Base-by-base conservation (phyloP, 2,329 filamentous ascomycete genomes). In the Drechslerella coelobrocha region DNA sequence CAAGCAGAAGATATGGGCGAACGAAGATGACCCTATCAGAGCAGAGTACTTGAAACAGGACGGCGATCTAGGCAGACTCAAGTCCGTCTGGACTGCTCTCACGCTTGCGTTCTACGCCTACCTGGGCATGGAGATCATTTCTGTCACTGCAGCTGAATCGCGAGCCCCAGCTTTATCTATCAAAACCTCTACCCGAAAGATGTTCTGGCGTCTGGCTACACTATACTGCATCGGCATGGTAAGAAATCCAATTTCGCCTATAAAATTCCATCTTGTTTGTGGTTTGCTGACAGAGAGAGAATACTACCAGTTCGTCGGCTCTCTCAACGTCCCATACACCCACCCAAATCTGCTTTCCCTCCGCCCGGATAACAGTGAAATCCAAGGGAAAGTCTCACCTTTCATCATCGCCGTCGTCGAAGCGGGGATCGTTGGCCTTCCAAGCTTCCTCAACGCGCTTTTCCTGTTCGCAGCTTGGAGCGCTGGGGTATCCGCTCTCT, bases 401-500 rank as follows among this genome's bases (percentile, higher is more conserved):
- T 80, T 79, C 63, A 78, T 82, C 26, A 75, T 82, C 21, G 78
- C 80, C 7, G 78, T 78, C 39, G 78, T 82, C 2, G 76, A 79
- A 27, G 79, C 78, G 41, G 77, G 78, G 10, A 74, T 81, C 19
- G 74, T 76, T 1, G 76, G 75, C 4, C 78, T 78, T 73, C 80
- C 81, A 1, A 78, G 78, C 47, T 78, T 82, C 59, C 78, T 82
- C 74, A 82, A 82, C 54, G 80, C 78, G 1, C 79, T 82, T 65
- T 81, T 80, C 74, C 77, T 82, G 34, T 81, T 82, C 73, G 80
- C 80, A 0, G 80, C 80, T 1, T 78, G 78, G 26, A 79, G 79
- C 0, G 78, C 78, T 8, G 80, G 78, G 0, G 78, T 81, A 59
- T 81, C 81, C 66, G 77, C 78, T 7, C 76, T 82, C 27, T 82